These are phyloP conservation scores for Haplographium delicatum DNA, from an alignment of 495 filamentous ascomycete genomes.

Conservation along the genomic window DNA sequence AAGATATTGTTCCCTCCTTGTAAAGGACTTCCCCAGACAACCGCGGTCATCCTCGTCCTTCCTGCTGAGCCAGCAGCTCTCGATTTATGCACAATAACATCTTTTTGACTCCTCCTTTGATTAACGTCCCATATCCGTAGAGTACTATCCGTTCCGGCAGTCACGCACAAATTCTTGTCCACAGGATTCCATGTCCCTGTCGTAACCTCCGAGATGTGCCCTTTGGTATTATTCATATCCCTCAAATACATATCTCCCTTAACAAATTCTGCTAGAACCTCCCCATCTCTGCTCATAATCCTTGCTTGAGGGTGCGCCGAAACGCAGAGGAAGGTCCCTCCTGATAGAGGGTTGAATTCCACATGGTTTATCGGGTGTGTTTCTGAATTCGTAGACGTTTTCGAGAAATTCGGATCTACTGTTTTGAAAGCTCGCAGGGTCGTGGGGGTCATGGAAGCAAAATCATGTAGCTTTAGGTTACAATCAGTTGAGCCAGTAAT, in stretches of 20 bases:
- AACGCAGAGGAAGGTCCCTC: conserved; percentile 77
- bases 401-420: conserved; percentile 77
- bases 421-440: conserved; percentile 90
- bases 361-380: conserved; percentile 82
- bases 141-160: conserved; percentile 89
- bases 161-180: conserved; percentile 75
- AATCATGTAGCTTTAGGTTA: conserved; percentile 88
- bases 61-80: conserved; percentile 78
- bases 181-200: conserved; percentile 85
- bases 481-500: conserved; percentile 88
- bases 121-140: conserved; percentile 96
- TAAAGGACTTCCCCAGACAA: conserved; percentile 75
- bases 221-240: conserved; percentile 95
- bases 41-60: conserved; percentile 86
- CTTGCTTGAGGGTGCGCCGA: conserved; percentile 84
- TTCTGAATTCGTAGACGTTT: conserved; percentile 63
- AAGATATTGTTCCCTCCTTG: conserved; percentile 77
- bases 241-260: conserved; percentile 98
- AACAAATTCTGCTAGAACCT: conserved; percentile 74
- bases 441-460: conserved; percentile 90
- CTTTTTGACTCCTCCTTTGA: conserved; percentile 77
- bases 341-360: conserved; percentile 78
- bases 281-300: conserved; percentile 84
- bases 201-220: conserved; percentile 85
- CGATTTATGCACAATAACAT: conserved; percentile 93